Conservation (phyloP, 177 flowering plant species). For the Telopea speciosissima region DNA sequence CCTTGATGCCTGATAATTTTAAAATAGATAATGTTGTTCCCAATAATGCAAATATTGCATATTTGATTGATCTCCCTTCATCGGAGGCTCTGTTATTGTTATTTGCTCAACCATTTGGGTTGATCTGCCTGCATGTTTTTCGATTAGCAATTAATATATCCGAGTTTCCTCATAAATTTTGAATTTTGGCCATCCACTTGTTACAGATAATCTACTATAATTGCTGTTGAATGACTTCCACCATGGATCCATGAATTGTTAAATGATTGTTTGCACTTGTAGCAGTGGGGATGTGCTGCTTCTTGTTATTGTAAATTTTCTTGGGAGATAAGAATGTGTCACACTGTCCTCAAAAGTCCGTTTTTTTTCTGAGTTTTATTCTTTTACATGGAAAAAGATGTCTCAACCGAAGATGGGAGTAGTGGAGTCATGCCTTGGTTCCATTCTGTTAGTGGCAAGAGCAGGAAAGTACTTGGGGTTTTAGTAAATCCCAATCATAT, state of each 20-base stretch:
- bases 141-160: background rate
- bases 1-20: constrained; percentile 79
- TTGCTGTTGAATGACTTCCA: background rate
- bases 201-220: constrained; percentile 1
- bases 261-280: too few relatives aligned
- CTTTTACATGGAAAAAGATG: too few relatives aligned
- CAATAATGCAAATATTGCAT: constrained; percentile 29
- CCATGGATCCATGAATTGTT: background rate
- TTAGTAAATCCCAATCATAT: too few relatives aligned
- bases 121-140: constrained; percentile 1
- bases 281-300: too few relatives aligned
- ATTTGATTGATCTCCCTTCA: constrained; percentile 2
- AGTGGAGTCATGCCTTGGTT: too few relatives aligned
- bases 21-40: constrained; percentile 8
- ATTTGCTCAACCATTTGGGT: background rate
- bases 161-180: background rate
- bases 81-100: background rate
- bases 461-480: too few relatives aligned
- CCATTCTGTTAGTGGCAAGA: too few relatives aligned
- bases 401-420: too few relatives aligned
- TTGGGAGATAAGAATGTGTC: too few relatives aligned
- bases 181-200: constrained; percentile 5
- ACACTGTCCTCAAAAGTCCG: too few relatives aligned
- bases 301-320: too few relatives aligned
- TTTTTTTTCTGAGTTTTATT: too few relatives aligned